Evolutionary conservation across 495 filamentous ascomycete genomes (phyloP), one percentile per base, ranked within the genome.

Genomic region (Lichina pygmaea): DNA sequence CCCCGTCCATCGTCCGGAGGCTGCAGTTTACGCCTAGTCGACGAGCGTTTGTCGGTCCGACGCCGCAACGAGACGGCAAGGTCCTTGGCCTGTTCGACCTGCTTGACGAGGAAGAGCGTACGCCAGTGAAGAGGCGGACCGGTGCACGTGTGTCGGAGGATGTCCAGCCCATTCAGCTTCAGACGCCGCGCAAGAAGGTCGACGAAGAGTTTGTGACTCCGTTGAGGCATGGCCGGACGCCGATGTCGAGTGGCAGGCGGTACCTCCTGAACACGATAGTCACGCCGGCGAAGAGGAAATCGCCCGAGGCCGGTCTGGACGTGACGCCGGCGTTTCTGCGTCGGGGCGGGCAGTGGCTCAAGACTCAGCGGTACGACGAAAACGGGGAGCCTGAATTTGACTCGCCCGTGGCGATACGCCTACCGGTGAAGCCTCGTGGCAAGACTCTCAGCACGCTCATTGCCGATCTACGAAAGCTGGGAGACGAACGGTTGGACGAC

Each of bases 61-160:
- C 89, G 2, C 89, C 89, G 2, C 86, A 94, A 52, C 78, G 78
- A 48, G 81, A 93, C 57, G 89, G 89, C 10, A 73, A 71, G 37
- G 71, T 89, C 1, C 63, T 97, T 0, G 86, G 89, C 5, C 59
- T 97, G n/a, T 97, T 95, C 53, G 89, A 97, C 55, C 65, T 85
- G 31, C 66, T 93, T 6, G 70, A 71, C 17, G 69, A 71, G 5
- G 55, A 16, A 52, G 57, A 45, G 6, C 11, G 36, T 11, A 39
- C 10, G 36, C 10, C 36, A 15, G 13, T 15, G 36, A 39, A 11
- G 42, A 9, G 6, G 38, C 48, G 8, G 24, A 45, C 6, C 40
- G 2, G 55, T 58, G 37, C 56, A 57, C 24, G 52, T 57, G 0
- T 61, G 62, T 36, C 46, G 6, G 59, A 60, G 37, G 58, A 52